phyloP scores from a whole-genome alignment of 768 basidiomycete species.

The Ramaria rubella region DNA sequence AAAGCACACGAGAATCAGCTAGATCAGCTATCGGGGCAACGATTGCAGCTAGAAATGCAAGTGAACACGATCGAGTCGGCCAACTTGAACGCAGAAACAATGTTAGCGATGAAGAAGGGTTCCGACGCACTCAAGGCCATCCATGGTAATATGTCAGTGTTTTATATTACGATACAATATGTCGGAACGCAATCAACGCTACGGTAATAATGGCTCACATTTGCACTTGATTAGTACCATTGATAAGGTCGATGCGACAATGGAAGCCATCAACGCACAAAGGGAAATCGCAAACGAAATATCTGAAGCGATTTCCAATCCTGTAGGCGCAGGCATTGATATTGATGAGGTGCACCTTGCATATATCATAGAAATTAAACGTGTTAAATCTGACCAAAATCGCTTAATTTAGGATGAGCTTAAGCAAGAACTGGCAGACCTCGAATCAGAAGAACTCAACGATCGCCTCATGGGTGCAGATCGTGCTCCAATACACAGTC shows the following conservation, averaged over 20 bases:
- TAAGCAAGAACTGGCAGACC: slow-evolving; percentile 68
- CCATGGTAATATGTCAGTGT: slow-evolving; percentile 79
- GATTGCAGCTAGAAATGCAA: slow-evolving; percentile 91
- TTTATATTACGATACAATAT: background rate
- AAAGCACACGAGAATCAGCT: slow-evolving; percentile 83
- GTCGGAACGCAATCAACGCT: background rate
- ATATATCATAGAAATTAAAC: background rate
- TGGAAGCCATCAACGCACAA: slow-evolving; percentile 84
- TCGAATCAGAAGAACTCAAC: slow-evolving; percentile 87
- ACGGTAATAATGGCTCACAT: background rate
- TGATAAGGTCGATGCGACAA: slow-evolving; percentile 84
- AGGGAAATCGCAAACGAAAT: slow-evolving; percentile 91
- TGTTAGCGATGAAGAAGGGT: slow-evolving; percentile 96
- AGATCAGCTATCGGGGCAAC: slow-evolving; percentile 75
- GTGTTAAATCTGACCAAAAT: background rate
- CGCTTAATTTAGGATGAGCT: slow-evolving; percentile 61
- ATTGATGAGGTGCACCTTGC: slow-evolving; percentile 63
- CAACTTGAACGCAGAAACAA: slow-evolving; percentile 95
- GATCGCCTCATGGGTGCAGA: slow-evolving; percentile 81
- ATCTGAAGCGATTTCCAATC: slow-evolving; percentile 77
- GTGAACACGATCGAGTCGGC: slow-evolving; percentile 96
- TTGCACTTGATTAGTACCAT: slow-evolving; percentile 48
- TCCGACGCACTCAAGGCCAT: slow-evolving; percentile 84
- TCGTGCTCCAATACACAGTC: slow-evolving; percentile 81
- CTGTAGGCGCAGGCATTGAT: slow-evolving; percentile 45